Base-by-base conservation (phyloP, 306 rosid genomes). In the Vachellia collinsii region DNA sequence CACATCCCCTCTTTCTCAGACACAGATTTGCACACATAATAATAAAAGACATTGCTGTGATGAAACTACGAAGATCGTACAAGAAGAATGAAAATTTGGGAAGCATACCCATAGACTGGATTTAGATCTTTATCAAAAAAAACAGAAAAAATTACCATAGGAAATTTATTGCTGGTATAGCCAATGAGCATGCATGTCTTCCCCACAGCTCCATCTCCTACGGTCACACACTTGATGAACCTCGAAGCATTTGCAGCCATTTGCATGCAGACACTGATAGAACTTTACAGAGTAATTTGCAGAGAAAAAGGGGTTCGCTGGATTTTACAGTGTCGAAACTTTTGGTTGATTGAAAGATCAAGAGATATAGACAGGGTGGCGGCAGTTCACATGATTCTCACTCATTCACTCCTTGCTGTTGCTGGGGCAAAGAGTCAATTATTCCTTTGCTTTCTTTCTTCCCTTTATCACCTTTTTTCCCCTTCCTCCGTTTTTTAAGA, bases 101-200 rank as follows among this genome's bases (percentile, higher is more conserved):
- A 85, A 42, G 71, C 65, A 42, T 4, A 78, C 4, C 13, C 76
- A 36, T 61, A 81, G 10, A 84, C 59, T 85, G 82, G 20, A 75
- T 83, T 80, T 80, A 84, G 82, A 89, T 74, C 53, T 82, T 48
- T 69, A 23, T 1, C 14, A 0, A 23, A 42, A 12, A 38, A 41
- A 6, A 77, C 58, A 74, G 44, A 9, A 69, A 70, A 83, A 64
- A 88, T 43, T 72, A 94, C 97, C 37, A 97, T 92, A 62, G 98
- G 98, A 46, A 94, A 92, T 81, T 92, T 94, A 88, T 94, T 92
- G 81, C 94, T 91, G 25, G 98, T 91, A 50, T 94, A 94, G 88
- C 97, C 91, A 72, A 94, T 94, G 39, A 94, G 98, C 98, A 94
- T 94, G 88, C 97, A 94, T 62, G 98, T 94, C 77, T 92, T 94